A percentile compares a stretch with the other conserved stretches of the same genome.
These are phyloP conservation scores for Capsicum rhomboideum DNA, from an alignment of 257 asterid genomes.

Conservation along the genomic window DNA sequence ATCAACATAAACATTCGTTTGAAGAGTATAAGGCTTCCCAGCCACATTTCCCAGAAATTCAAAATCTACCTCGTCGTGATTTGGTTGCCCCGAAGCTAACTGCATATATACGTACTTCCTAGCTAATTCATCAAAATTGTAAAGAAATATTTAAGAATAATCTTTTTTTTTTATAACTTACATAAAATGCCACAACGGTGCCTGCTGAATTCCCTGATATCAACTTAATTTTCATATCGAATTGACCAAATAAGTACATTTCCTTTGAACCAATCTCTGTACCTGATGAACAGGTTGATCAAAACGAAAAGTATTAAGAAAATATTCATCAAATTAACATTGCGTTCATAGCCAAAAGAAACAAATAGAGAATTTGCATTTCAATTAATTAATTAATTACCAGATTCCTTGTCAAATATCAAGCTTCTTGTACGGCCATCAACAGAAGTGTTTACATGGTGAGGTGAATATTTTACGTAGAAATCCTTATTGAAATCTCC, in stretches of 20 bases:
- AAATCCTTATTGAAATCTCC: slow-evolving; percentile 88
- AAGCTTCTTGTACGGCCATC: slow-evolving; percentile 60
- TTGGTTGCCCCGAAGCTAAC: slow-evolving; percentile 53
- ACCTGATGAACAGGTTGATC: slow-evolving; percentile 31
- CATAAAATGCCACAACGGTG: slow-evolving; percentile 81
- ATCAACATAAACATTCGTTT: slow-evolving; percentile 70
- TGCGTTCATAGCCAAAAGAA: background rate
- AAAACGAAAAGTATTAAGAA: background rate
- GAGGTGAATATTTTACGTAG: slow-evolving; percentile 67
- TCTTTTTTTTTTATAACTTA: slow-evolving; percentile 9
- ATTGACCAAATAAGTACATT: slow-evolving; percentile 72
- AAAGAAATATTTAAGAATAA: background rate
- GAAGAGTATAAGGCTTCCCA: slow-evolving; percentile 57
- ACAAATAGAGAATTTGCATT: background rate
- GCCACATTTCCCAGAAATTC: slow-evolving; percentile 75
- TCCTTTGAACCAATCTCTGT: slow-evolving; percentile 61
- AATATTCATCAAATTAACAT: background rate
- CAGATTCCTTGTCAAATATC: slow-evolving; percentile 60
- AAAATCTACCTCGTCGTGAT: slow-evolving; percentile 82
- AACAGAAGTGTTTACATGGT: slow-evolving; percentile 63
- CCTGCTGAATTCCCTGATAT: slow-evolving; percentile 87
- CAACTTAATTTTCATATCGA: slow-evolving; percentile 74
- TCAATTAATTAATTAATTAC: slow-evolving; percentile 13
- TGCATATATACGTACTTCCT: slow-evolving; percentile 20
- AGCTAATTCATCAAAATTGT: background rate